A percentile compares a stretch with the other conserved stretches of the same genome.
phyloP scores from a whole-genome alignment of 306 rosid species.

The Spatholobus suberectus region DNA sequence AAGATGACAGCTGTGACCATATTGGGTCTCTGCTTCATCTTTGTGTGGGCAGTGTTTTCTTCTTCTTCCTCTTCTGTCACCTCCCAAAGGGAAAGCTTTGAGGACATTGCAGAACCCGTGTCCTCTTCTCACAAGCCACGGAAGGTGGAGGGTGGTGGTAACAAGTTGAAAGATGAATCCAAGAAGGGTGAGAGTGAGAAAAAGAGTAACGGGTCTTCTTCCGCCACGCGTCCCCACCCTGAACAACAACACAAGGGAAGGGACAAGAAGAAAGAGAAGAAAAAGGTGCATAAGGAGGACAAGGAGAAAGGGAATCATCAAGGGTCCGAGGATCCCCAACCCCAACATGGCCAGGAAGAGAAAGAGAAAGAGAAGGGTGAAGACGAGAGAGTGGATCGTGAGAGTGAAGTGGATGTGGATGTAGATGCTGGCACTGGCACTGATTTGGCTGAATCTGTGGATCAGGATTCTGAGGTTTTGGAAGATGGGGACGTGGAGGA shows the following conservation, averaged over 20 bases:
- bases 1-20: constrained; percentile 81
- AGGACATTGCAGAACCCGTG: constrained; percentile 73
- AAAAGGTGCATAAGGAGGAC: constrained; percentile 48
- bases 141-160: no score
- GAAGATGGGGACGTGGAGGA: constrained; percentile 60
- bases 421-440: constrained; percentile 44
- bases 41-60: constrained; percentile 84
- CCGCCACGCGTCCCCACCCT: constrained; percentile 38
- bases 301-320: constrained; percentile 33
- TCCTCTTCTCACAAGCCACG: constrained; percentile 45
- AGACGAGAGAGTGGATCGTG: constrained; percentile 52
- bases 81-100: constrained; percentile 84
- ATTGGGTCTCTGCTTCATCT: constrained; percentile 80
- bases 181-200: constrained; percentile 39
- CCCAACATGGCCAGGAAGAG: constrained; percentile 43
- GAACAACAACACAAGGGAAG: constrained; percentile 32
- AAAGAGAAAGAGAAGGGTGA: constrained; percentile 47
- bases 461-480: constrained; percentile 59
- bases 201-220: constrained; percentile 47
- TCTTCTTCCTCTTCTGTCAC: constrained; percentile 68
- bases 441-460: constrained; percentile 53
- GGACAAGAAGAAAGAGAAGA: constrained; percentile 49
- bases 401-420: constrained; percentile 35
- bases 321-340: constrained; percentile 44
- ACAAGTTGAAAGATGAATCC: constrained; percentile 26